Evolutionary conservation across 73 alveolate genomes (phyloP).

Genomic region (Symbiodinium pilosum): DNA sequence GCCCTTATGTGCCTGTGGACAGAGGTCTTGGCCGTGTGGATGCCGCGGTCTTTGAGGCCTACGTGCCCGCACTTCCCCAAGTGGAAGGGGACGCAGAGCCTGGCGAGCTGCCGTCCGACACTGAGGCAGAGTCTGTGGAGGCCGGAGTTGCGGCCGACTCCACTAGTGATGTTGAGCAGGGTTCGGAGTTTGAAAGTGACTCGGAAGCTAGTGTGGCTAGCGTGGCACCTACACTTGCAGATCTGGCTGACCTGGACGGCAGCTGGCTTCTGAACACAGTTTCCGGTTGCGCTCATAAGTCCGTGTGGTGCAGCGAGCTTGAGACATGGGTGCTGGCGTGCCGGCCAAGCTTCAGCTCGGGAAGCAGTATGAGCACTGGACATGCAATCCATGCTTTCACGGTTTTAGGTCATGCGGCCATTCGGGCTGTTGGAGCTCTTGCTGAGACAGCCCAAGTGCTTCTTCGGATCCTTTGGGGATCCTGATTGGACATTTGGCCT

Average conservation of each 20-base stretch:
- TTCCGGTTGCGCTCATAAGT: constrained; percentile 14
- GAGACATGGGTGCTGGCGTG: neutral
- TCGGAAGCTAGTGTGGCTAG: neutral
- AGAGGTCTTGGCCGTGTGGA: constrained; percentile 10
- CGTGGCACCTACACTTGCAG: neutral
- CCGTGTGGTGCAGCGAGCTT: constrained; percentile 1
- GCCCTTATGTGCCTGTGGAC: constrained; percentile 12
- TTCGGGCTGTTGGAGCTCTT: neutral
- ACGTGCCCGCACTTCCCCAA: neutral
- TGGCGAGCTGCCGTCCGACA: constrained; percentile 9
- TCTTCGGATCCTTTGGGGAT: neutral
- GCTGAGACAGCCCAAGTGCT: constrained; percentile 7
- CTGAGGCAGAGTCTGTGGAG: neutral
- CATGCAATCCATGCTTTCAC: neutral
- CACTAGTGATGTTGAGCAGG: neutral
- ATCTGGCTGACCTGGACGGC: neutral
- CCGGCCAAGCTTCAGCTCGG: constrained; percentile 6
- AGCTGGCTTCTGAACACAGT: constrained; percentile 12
- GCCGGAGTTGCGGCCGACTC: neutral
- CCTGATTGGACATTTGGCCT: neutral
- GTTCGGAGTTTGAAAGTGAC: neutral
- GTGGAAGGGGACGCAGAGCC: neutral
- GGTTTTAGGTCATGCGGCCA: neutral
- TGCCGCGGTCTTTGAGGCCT: neutral
- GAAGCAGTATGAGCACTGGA: neutral